Evolutionary conservation across 768 basidiomycete genomes (phyloP).

Genomic region (Auriscalpium microsporum): DNA sequence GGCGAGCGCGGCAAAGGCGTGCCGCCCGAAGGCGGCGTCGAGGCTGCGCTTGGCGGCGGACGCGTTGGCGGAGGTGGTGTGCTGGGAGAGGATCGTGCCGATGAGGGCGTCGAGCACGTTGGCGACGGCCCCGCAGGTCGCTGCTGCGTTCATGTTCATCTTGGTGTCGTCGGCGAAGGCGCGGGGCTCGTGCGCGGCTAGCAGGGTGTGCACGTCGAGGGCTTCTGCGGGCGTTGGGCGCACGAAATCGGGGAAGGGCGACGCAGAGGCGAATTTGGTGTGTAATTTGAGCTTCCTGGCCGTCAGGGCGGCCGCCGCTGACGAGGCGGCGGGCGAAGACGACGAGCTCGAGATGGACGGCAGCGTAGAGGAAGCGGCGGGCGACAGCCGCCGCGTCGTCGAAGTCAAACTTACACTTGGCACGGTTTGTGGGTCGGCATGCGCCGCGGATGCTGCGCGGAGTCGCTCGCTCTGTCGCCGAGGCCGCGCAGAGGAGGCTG

Average conservation of each 20-base stretch:
- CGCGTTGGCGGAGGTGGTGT: slow-evolving; percentile 43
- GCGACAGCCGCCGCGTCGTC: neutral
- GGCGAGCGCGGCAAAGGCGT: too few relatives aligned
- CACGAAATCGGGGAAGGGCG: neutral
- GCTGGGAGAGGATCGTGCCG: slow-evolving; percentile 52
- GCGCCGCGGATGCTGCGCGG: too few relatives aligned
- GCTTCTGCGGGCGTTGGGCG: neutral
- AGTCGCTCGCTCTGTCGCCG: too few relatives aligned
- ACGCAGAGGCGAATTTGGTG: neutral
- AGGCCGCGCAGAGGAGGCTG: too few relatives aligned
- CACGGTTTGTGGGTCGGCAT: too few relatives aligned
- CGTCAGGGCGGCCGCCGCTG: neutral
- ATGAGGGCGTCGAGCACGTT: slow-evolving; percentile 54
- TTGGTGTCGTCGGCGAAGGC: neutral
- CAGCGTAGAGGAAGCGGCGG: neutral
- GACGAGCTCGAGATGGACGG: too few relatives aligned
- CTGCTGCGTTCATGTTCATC: slow-evolving; percentile 34
- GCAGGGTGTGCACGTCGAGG: neutral
- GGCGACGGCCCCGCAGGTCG: slow-evolving; percentile 37
- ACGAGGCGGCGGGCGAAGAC: neutral
- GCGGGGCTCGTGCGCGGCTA: neutral
- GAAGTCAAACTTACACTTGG: neutral
- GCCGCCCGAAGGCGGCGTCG: slow-evolving; percentile 31
- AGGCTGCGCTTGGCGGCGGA: slow-evolving; percentile 40
- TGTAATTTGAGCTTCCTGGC: neutral